These are phyloP conservation scores for Vinca major DNA, from an alignment of 305 asterid genomes.

Conservation along the genomic window DNA sequence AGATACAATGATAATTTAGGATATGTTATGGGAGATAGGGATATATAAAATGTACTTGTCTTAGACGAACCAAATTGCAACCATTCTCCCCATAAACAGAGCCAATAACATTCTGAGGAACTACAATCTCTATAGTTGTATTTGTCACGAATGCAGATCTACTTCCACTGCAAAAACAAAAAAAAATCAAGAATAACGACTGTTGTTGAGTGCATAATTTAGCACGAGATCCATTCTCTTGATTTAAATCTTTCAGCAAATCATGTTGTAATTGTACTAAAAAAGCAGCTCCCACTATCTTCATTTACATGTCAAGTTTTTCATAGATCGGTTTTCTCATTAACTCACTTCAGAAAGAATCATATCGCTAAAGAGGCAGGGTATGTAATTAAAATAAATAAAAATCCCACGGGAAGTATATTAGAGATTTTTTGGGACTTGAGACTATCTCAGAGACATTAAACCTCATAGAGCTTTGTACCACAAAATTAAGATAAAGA, in stretches of 20 bases:
- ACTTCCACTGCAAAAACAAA: slow-evolving; percentile 32
- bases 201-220: background rate
- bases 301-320: background rate
- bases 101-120: slow-evolving; percentile 40
- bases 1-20: background rate
- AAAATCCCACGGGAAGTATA: too few relatives aligned
- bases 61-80: slow-evolving; percentile 47
- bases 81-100: slow-evolving; percentile 54
- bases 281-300: background rate
- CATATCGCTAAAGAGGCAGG: background rate
- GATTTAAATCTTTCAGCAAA: background rate
- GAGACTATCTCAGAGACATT: background rate
- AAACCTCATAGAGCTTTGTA: background rate
- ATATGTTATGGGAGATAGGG: background rate
- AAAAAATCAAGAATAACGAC: slow-evolving; percentile 4
- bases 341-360: background rate
- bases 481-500: background rate
- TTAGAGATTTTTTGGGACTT: background rate
- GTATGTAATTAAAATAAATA: too few relatives aligned
- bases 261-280: background rate
- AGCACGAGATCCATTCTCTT: background rate
- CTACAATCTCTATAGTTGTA: slow-evolving; percentile 51
- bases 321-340: too few relatives aligned
- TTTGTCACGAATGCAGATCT: slow-evolving; percentile 40
- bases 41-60: slow-evolving; percentile 38